A percentile compares a stretch with the other conserved stretches of the same genome.
phyloP scores from a whole-genome alignment of 768 basidiomycete species.

The Melanogaster broomeanus region DNA sequence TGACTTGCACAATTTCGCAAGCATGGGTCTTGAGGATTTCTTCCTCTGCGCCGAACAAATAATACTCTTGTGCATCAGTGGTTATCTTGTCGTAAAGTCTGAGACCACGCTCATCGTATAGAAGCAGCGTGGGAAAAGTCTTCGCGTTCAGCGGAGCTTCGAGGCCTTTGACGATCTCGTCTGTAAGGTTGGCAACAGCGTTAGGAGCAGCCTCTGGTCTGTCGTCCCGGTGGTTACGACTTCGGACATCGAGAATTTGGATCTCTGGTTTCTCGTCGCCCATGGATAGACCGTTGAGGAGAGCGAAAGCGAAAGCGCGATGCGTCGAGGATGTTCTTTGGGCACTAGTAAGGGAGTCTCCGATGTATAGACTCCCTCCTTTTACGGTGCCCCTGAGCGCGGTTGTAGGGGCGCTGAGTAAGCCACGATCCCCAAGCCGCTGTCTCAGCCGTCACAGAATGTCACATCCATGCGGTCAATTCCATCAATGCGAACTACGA shows the following conservation, averaged over 20 bases:
- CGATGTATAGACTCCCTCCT: not conserved
- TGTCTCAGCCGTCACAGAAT: no score
- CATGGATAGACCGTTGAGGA: not conserved
- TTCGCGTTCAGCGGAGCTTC: constrained; percentile 54
- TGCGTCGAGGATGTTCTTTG: not conserved
- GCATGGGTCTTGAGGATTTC: constrained; percentile 74
- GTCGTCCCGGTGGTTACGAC: constrained; percentile 23
- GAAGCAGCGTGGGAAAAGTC: constrained; percentile 74
- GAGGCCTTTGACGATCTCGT: constrained; percentile 58
- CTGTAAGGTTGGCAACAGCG: constrained; percentile 38
- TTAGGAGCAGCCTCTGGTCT: constrained; percentile 19
- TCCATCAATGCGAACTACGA: not conserved
- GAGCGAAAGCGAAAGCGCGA: not conserved
- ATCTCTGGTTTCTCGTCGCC: constrained; percentile 3
- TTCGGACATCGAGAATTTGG: constrained; percentile 52
- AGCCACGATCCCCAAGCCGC: no score
- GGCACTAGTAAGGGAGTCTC: not conserved
- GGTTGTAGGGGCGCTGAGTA: no score
- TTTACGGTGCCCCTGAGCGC: not conserved
- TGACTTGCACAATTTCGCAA: constrained; percentile 70
- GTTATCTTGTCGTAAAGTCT: constrained; percentile 87
- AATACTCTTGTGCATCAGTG: constrained; percentile 78
- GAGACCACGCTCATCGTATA: constrained; percentile 88
- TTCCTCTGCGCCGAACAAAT: constrained; percentile 88
- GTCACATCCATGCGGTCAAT: no score